Conservation (phyloP, 139 green algal genomes). For the Eudorina sp. region DNA sequence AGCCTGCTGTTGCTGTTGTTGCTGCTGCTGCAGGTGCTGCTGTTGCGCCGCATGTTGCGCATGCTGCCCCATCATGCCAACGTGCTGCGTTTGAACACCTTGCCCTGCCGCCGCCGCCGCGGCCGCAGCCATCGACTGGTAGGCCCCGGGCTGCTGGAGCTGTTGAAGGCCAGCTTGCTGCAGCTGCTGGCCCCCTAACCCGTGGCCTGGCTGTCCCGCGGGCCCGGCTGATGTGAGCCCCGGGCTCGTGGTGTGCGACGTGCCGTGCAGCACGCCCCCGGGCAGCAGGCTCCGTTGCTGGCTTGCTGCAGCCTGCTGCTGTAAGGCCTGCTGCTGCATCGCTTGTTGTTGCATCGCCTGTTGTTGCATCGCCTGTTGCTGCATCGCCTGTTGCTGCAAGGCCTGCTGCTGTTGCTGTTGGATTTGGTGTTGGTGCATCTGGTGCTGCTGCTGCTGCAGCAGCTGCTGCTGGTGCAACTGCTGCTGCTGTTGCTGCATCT, state of each 20-base stretch:
- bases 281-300: background rate
- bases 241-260: background rate
- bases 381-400: background rate
- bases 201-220: background rate
- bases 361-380: constrained; percentile 3
- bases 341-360: constrained; percentile 14
- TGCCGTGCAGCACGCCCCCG: background rate
- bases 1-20: background rate
- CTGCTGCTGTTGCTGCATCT: background rate
- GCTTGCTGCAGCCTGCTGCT: background rate
- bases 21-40: background rate
- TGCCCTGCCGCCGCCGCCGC: background rate
- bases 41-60: background rate
- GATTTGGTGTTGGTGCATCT: background rate
- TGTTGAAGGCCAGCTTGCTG: background rate
- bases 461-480: constrained; percentile 18
- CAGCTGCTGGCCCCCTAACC: background rate
- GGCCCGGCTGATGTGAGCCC: background rate
- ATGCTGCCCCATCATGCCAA: background rate
- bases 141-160: background rate
- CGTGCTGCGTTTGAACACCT: background rate
- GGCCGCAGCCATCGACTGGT: no score
- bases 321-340: background rate
- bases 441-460: background rate
- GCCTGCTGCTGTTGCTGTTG: background rate